Evolutionary conservation across 148 eudicot species (phyloP), one percentile per base, ranked within the genome.

Genomic region (Rheum nobile): DNA sequence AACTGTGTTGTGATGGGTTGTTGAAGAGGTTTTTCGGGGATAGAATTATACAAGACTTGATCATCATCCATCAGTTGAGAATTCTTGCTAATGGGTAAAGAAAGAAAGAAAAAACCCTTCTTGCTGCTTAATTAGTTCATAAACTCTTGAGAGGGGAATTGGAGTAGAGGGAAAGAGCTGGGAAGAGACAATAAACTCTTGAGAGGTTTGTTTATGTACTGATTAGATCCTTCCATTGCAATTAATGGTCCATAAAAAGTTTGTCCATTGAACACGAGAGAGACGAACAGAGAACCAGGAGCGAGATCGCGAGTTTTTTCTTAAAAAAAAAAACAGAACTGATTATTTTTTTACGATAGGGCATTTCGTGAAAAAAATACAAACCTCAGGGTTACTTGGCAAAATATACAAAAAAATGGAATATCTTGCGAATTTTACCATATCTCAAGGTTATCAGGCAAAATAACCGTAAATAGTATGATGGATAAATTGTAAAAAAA

Each of bases 1-100:
- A 93, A 91, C 59, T 93, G 98, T 78, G 95, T 97, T 16, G 98
- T 93, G 77, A 93, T 93, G 98, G 92, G 95, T 55, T 93, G 98
- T 86, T 93, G 86, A 93, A 65, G 11, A 63, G 50, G 46, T 16
- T 39, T 43, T 16, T 16, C 14, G 8, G 35, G 73, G 65, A 57
- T 26, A 57, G 72, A 71, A 67, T 78, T 73, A 68, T 63, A 74
- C 52, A 61, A 76, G 81, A 50, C 61, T 55, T 77, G 71, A 73
- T 79, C 71, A 46, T 46, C 52, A 67, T 81, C 79, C 79, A 73
- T 70, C 55, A 80, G 85, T 83, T 50, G 72, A 43, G 35, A 80
- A 70, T 71, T 73, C 82, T 75, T 79, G 82, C 85, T 77, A 72
- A 86, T 82, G 84, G 85, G 91, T 87, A 84, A 82, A 73, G 29